phyloP scores from a whole-genome alignment of 768 basidiomycete species.

The Xanthoconium stramineum region DNA sequence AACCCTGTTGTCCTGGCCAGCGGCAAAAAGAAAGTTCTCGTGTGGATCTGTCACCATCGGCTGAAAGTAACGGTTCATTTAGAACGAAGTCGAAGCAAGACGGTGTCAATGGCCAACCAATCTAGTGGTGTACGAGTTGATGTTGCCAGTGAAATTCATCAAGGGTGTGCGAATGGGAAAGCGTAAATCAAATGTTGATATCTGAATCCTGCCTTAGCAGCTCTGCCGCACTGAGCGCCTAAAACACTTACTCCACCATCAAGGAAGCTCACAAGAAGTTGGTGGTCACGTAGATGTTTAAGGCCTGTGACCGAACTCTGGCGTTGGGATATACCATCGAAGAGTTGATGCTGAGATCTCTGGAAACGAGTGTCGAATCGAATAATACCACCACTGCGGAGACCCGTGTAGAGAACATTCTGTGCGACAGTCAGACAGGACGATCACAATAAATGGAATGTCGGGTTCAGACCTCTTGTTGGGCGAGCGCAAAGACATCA shows the following conservation, averaged over 20 bases:
- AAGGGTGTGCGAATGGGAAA: constrained; percentile 46
- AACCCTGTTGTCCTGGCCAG: constrained; percentile 62
- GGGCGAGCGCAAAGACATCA: constrained; percentile 62
- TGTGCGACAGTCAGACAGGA: constrained; percentile 20
- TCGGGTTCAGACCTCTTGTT: constrained; percentile 40
- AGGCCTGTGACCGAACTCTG: constrained; percentile 55
- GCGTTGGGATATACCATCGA: constrained; percentile 32
- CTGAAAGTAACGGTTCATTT: constrained; percentile 34
- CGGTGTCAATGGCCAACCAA: constrained; percentile 40
- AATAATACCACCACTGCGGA: constrained; percentile 56
- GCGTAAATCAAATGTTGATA: constrained; percentile 62
- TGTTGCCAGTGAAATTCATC: constrained; percentile 49
- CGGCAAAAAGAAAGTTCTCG: constrained; percentile 62
- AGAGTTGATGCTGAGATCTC: constrained; percentile 34
- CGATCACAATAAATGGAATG: not conserved
- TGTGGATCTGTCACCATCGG: constrained; percentile 57
- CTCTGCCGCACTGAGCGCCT: not conserved
- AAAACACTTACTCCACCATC: constrained; percentile 51
- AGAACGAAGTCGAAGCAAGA: not conserved
- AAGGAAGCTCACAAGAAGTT: constrained; percentile 56
- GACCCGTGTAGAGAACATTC: constrained; percentile 53
- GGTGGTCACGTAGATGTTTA: constrained; percentile 44
- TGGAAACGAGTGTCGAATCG: constrained; percentile 55
- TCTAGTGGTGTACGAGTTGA: constrained; percentile 49
- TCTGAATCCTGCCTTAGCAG: constrained; percentile 34